Evolutionary conservation across 768 basidiomycete genomes (phyloP).

Genomic region (Lactarius sp.): DNA sequence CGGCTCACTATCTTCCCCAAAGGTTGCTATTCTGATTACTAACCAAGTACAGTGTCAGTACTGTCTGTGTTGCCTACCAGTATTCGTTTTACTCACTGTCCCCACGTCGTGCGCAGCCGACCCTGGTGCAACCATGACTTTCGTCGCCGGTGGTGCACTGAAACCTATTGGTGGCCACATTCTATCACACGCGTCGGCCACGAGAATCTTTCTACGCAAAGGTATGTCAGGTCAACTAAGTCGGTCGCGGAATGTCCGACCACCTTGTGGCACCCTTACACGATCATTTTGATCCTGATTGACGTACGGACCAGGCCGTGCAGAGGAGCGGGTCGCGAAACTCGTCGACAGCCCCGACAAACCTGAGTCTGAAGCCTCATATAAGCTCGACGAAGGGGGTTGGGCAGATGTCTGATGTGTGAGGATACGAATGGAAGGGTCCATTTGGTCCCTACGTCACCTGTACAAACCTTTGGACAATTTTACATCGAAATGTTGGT

Average conservation of each 20-base stretch:
- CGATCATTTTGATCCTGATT: background rate
- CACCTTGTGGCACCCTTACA: background rate
- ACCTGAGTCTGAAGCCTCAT: conserved; percentile 87
- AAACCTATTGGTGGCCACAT: conserved; percentile 92
- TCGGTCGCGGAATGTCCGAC: background rate
- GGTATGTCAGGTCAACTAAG: conserved; percentile 37
- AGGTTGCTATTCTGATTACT: conserved; percentile 84
- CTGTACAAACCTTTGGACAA: background rate
- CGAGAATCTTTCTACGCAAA: conserved; percentile 83
- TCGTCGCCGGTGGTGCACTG: conserved; percentile 88
- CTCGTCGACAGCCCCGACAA: conserved; percentile 86
- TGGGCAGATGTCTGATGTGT: conserved; percentile 71
- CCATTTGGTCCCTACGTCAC: background rate
- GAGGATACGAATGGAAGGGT: background rate
- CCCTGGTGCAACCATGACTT: conserved; percentile 92
- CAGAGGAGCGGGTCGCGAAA: conserved; percentile 87
- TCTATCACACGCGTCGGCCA: conserved; percentile 82
- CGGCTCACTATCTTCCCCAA: no score
- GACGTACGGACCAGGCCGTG: conserved; percentile 55
- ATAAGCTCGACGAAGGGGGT: conserved; percentile 87
- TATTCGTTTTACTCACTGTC: background rate
- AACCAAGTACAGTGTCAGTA: conserved; percentile 85
- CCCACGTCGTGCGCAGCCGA: conserved; percentile 46
- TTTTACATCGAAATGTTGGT: background rate
- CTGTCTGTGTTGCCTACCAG: background rate